A percentile compares a stretch with the other conserved stretches of the same genome.
These are phyloP conservation scores for Akanthomyces dipterigenus DNA, from an alignment of 2,329 filamentous ascomycete species.

Conservation along the genomic window DNA sequence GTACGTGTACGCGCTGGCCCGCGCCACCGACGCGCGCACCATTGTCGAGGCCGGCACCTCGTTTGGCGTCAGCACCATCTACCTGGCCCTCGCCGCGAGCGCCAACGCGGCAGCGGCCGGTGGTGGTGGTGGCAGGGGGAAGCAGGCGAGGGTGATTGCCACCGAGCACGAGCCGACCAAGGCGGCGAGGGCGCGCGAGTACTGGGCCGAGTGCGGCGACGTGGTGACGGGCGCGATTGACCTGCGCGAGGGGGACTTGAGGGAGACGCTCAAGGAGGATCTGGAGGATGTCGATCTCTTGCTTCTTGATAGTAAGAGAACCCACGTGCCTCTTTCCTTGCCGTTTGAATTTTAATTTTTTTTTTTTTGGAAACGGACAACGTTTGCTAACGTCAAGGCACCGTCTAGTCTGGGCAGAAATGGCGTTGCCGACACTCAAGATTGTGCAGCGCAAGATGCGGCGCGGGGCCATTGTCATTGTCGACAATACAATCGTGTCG, in stretches of 20 bases:
- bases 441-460: constrained; percentile 35
- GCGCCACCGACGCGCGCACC: constrained; percentile 36
- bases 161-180: constrained; percentile 50
- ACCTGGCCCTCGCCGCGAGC: constrained; percentile 47
- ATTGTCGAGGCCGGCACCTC: constrained; percentile 52
- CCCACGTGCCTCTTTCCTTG: too few species aligned
- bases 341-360: background rate
- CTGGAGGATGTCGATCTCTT: constrained; percentile 30
- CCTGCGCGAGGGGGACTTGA: constrained; percentile 45
- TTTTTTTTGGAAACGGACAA: too few species aligned
- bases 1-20: constrained; percentile 44
- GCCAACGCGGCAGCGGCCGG: constrained; percentile 27
- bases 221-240: constrained; percentile 42
- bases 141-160: constrained; percentile 37
- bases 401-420: constrained; percentile 41
- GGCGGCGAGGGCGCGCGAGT: constrained; percentile 37
- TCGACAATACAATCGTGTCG: constrained; percentile 37
- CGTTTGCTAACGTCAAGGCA: background rate
- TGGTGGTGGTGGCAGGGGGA: background rate
- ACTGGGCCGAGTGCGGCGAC: constrained; percentile 44
- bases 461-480: constrained; percentile 37
- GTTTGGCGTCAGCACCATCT: constrained; percentile 53
- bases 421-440: constrained; percentile 43
- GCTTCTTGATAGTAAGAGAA: constrained; percentile 48
- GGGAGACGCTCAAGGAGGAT: constrained; percentile 36